Percentiles rank a stretch among this genome's conserved stretches.
Conservation (phyloP, 257 asterid species). For the Linaria vulgaris region DNA sequence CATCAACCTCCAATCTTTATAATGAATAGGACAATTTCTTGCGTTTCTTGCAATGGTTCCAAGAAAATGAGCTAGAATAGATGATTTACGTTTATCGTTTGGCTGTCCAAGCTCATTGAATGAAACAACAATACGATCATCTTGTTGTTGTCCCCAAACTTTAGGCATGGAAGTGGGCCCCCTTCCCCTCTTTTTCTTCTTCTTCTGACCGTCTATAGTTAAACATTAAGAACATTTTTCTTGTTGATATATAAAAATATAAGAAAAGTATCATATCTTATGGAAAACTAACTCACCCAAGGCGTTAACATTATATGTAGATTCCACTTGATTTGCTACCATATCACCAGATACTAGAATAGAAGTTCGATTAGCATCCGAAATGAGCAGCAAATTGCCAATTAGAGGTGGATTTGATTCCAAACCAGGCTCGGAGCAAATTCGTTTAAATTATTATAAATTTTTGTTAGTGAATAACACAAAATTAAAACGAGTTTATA, state of each 20-base stretch:
- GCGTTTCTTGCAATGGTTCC: background rate
- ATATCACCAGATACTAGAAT: background rate
- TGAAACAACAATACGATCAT: background rate
- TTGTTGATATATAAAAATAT: background rate
- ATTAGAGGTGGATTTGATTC: background rate
- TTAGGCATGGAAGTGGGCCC: background rate
- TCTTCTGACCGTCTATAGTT: background rate
- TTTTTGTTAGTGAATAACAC: too few relatives aligned
- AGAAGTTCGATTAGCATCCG: background rate
- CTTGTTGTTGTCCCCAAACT: background rate
- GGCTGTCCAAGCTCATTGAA: conserved; percentile 10
- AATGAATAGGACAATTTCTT: background rate
- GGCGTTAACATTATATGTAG: background rate
- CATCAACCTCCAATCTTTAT: background rate
- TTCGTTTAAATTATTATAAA: background rate
- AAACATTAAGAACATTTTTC: background rate
- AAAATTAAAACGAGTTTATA: too few relatives aligned
- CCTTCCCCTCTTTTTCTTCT: background rate
- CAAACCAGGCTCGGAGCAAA: background rate
- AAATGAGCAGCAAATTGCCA: background rate
- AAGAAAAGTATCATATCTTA: background rate
- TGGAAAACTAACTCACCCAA: background rate
- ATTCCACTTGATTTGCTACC: background rate
- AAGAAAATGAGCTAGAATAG: background rate
- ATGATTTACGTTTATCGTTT: background rate